A percentile compares a stretch with the other conserved stretches of the same genome.
Conservation (phyloP, 2,329 filamentous ascomycete genomes). For the Claviceps pusilla region DNA sequence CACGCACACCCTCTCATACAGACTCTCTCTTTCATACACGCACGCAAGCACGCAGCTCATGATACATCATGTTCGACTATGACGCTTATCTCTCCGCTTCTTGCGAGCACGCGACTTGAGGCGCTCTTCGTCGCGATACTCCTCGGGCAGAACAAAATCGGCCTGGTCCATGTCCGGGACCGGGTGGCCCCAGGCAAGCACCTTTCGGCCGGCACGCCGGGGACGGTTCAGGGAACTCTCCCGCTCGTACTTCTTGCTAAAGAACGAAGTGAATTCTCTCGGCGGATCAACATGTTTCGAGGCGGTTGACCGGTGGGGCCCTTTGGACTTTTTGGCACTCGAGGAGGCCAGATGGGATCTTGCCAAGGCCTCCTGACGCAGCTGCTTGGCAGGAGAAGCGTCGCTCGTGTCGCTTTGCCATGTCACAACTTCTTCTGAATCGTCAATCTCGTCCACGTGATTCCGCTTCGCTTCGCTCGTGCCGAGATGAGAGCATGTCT, state of each 20-base stretch:
- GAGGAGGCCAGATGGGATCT: conserved; percentile 30
- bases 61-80: conserved; percentile 24
- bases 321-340: conserved; percentile 17
- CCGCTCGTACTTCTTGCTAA: conserved; percentile 61
- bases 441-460: conserved; percentile 20
- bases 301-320: conserved; percentile 12
- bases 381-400: conserved; percentile 45
- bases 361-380: conserved; percentile 54
- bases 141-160: conserved; percentile 63
- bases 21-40: too few relatives aligned
- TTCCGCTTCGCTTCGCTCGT: conserved; percentile 6
- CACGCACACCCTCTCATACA: not conserved
- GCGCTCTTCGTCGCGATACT: conserved; percentile 41
- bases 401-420: conserved; percentile 44
- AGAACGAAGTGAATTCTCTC: conserved; percentile 75
- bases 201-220: conserved; percentile 52
- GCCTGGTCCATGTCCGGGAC: conserved; percentile 56
- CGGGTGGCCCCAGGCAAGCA: conserved; percentile 67
- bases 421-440: conserved; percentile 8
- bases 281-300: conserved; percentile 23
- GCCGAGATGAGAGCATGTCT: conserved; percentile 6
- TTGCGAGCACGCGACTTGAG: conserved; percentile 46
- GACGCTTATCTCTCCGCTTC: conserved; percentile 44
- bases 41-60: too few relatives aligned
- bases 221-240: conserved; percentile 62